phyloP scores from a whole-genome alignment of 176 grass and related monocot genomes.

The Eragrostis nindensis region DNA sequence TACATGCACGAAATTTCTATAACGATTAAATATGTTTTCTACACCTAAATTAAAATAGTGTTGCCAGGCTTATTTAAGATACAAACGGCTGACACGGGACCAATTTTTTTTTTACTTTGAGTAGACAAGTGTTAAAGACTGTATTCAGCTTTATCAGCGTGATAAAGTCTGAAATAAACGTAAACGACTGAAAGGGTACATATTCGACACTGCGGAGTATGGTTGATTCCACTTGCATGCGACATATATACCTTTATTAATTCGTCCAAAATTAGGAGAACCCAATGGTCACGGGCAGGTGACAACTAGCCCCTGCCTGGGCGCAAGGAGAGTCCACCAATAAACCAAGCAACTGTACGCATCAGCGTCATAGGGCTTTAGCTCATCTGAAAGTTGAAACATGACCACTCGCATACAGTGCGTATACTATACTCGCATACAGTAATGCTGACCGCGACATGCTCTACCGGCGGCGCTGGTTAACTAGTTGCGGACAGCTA shows the following conservation, averaged over 20 bases:
- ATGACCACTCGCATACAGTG: too few relatives aligned
- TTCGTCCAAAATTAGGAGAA: not conserved
- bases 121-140: not conserved
- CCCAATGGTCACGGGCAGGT: not conserved
- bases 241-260: not conserved
- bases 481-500: constrained; percentile 46
- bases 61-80: not conserved
- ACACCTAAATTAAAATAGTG: not conserved
- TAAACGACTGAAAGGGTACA: not conserved
- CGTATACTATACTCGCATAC: too few relatives aligned
- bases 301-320: too few relatives aligned
- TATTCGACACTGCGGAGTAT: not conserved
- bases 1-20: not conserved
- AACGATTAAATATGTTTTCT: not conserved
- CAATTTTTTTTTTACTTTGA: not conserved
- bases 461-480: not conserved
- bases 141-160: not conserved
- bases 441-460: not conserved
- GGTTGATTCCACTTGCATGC: too few relatives aligned
- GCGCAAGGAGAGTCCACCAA: too few relatives aligned
- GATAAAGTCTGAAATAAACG: not conserved
- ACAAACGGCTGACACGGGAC: not conserved
- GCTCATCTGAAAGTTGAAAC: not conserved
- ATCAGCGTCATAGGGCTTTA: too few relatives aligned
- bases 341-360: too few relatives aligned